Evolutionary conservation across 805 yeast species (phyloP), one percentile per base, ranked within the genome.

Genomic region (Teunomyces funiuensis): DNA sequence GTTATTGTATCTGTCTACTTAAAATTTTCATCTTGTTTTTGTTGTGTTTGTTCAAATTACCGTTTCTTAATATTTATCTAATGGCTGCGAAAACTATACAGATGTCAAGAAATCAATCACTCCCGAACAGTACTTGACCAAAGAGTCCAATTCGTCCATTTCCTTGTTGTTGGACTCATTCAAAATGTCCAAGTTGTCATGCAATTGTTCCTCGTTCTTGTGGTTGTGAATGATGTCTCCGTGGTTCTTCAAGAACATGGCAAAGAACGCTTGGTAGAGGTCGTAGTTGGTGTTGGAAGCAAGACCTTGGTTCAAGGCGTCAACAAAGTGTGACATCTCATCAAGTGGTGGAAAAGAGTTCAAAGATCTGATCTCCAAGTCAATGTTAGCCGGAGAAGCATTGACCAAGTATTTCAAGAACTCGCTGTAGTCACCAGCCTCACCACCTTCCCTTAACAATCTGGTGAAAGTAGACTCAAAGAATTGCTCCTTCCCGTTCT

Each of bases 291-390:
- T 59, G 43, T 85, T 85, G 5, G 69, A 46, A 5, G 57, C 50
- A 34, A 86, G 58, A 1, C 91, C 95, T 34, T 60, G 63, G 3
- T 76, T 69, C 49, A 93, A 57, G 0, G 95, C 90, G n/a, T 70
- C 63, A 10, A 89, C 69, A 50, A 91, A 88, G 46, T 69, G 61
- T 0, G 74, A 57, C 51, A 89, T 60, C 65, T 91, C 97, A 8
- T 55, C 51, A 52, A 78, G 77, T 11, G 95, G 95, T 15, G 83
- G 80, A 37, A 73, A 66, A 2, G 83, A 60, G 50, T 80, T 76
- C 47, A 93, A 61, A 2, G 97, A 84, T 54, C 95, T 80, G 43
- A 93, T 80, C 61, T 93, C 99, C 43, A 93, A 62, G 59, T 93
- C 98, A 18, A 88, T 74, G 2, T 77, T 64, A 1, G 96, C 73